These are phyloP conservation scores for Mycena galericulata DNA, from an alignment of 768 basidiomycete genomes.

Conservation along the genomic window DNA sequence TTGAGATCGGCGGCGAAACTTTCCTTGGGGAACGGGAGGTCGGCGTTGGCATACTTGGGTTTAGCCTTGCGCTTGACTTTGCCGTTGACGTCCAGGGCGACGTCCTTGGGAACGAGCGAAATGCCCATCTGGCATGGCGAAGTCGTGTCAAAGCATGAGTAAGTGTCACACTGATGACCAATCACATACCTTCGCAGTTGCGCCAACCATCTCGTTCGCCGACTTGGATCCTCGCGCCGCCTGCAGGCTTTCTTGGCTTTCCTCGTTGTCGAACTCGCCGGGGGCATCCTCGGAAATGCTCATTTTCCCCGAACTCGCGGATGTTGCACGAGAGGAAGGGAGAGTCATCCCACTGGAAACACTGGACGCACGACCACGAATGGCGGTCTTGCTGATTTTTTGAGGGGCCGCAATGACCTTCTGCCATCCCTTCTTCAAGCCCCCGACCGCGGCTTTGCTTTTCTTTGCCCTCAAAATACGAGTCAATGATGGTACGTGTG, in stretches of 20 bases:
- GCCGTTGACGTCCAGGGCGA: too few relatives aligned
- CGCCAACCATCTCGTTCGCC: background rate
- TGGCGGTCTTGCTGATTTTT: background rate
- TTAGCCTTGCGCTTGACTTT: too few relatives aligned
- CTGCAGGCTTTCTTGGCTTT: background rate
- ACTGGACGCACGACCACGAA: background rate
- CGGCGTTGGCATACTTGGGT: too few relatives aligned
- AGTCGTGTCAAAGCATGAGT: too few relatives aligned
- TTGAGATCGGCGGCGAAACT: too few relatives aligned
- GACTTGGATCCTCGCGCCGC: background rate
- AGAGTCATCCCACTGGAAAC: background rate
- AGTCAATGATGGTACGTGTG: background rate
- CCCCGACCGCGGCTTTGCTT: background rate
- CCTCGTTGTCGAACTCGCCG: background rate
- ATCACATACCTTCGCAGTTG: background rate
- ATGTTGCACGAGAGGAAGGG: background rate
- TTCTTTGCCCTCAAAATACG: background rate
- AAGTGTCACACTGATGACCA: background rate
- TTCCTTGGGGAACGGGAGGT: too few relatives aligned
- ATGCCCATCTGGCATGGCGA: too few relatives aligned
- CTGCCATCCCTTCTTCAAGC: background rate
- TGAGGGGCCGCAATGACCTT: background rate
- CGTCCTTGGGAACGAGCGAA: too few relatives aligned
- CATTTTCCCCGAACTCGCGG: background rate
- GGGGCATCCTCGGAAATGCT: background rate